Evolutionary conservation across 257 asterid species (phyloP).

Genomic region (Solanum habrochaites): DNA sequence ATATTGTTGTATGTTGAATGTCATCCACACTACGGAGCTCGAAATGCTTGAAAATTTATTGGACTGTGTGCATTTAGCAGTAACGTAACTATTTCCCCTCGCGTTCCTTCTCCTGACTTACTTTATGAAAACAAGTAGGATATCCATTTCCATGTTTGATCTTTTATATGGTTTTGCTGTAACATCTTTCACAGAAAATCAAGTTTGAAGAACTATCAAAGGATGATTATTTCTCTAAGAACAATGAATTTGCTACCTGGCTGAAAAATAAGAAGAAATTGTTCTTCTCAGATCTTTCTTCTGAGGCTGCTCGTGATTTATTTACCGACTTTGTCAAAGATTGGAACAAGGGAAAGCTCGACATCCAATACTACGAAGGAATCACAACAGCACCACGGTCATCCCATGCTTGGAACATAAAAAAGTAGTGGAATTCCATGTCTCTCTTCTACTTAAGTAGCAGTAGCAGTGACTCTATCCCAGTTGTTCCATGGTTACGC

Average conservation of each 20-base stretch:
- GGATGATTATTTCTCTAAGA: constrained; percentile 87
- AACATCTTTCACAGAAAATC: constrained; percentile 25
- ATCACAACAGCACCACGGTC: constrained; percentile 71
- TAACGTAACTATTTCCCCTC: neutral
- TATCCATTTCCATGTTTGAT: neutral
- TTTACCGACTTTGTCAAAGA: constrained; percentile 51
- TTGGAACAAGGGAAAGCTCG: constrained; percentile 72
- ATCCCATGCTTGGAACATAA: constrained; percentile 77
- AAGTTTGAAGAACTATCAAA: constrained; percentile 50
- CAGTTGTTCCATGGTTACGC: neutral
- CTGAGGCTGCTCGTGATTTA: constrained; percentile 52
- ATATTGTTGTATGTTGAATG: neutral
- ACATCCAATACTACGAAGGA: constrained; percentile 65
- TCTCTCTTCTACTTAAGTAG: neutral
- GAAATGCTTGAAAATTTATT: neutral
- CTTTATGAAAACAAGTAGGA: neutral
- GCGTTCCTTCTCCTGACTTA: neutral
- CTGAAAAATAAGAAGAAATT: constrained; percentile 56
- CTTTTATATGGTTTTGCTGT: neutral
- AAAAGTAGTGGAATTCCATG: constrained; percentile 8
- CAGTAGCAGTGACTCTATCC: neutral
- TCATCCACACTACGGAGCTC: neutral
- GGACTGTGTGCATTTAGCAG: neutral
- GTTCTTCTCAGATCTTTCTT: constrained; percentile 75
- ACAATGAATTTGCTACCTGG: constrained; percentile 83